Evolutionary conservation across 148 eudicot genomes (phyloP), one percentile per base, ranked within the genome.

Genomic region (Chenopodium quinoa): DNA sequence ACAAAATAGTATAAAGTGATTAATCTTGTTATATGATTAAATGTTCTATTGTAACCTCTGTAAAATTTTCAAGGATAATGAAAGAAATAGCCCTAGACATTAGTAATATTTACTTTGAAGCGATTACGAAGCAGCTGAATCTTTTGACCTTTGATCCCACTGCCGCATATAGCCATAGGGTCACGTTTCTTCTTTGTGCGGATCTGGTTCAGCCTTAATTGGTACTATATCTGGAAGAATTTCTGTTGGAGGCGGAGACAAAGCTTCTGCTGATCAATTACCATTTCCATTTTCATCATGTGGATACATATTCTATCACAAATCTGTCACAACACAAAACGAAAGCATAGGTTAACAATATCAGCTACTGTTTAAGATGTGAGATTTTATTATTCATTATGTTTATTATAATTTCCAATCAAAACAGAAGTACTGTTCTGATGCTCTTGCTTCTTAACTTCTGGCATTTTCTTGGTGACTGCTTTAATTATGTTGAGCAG

Each of bases 161-260:
- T 78, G 37, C 97, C 95, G 1, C 87, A 88, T 75, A 97, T 88
- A 0, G 92, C 92, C 46, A 95, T 90, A 2, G 98, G 96, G 46
- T 86, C 78, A 1, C 97, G 90, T 63, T 91, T 94, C 73, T 89
- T 89, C 87, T 87, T 87, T 0, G 85, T 29, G 88, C 4, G 86
- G 84, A 8, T 88, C 93, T 4, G 88, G 48, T 58, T 86, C 89
- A 10, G 81, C 89, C 75, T 82, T 83, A 0, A 90, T 13, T 1
- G 97, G 94, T 22, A 87, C 90, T 31, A 89, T 88, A 80, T 93
- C 86, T 11, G 86, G 82, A 23, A 95, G 92, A 70, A 93, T 78
- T 23, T 23, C 62, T 85, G 87, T 87, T 29, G 98, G 98, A 0
- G 98, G 98, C 3, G 95, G 96, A 0, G 97, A 97, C 79, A 93